These are phyloP conservation scores for Aspergillus hortae DNA, from an alignment of 2,329 filamentous ascomycete genomes.

Conservation along the genomic window DNA sequence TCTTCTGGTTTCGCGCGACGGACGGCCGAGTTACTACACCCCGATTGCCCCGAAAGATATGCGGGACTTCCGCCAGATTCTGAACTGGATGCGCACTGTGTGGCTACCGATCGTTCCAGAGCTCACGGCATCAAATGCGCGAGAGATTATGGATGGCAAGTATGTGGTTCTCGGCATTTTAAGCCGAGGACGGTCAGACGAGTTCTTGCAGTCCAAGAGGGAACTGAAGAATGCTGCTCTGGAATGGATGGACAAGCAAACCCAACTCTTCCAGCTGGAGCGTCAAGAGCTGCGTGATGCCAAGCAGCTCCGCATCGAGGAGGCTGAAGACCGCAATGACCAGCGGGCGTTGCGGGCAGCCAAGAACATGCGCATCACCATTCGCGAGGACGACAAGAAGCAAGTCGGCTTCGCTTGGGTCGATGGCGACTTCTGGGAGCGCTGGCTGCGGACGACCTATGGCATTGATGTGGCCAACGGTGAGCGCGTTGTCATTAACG, in stretches of 20 bases:
- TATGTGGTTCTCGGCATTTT: slow-evolving; percentile 91
- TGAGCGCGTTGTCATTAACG: slow-evolving; percentile 92
- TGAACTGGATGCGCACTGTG: slow-evolving; percentile 92
- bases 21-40: slow-evolving; percentile 84
- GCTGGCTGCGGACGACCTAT: slow-evolving; percentile 94
- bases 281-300: slow-evolving; percentile 88
- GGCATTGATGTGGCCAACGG: slow-evolving; percentile 82
- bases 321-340: slow-evolving; percentile 90
- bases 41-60: slow-evolving; percentile 86
- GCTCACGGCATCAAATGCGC: slow-evolving; percentile 83
- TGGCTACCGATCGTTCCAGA: slow-evolving; percentile 97
- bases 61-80: slow-evolving; percentile 76
- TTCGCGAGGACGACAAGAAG: slow-evolving; percentile 81
- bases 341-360: slow-evolving; percentile 80
- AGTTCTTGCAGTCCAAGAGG: slow-evolving; percentile 72
- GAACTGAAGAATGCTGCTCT: slow-evolving; percentile 94
- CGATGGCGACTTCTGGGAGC: slow-evolving; percentile 94
- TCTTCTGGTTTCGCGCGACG: slow-evolving; percentile 82
- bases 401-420: slow-evolving; percentile 97
- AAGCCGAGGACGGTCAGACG: slow-evolving; percentile 72
- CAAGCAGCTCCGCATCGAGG: slow-evolving; percentile 93
- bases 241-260: slow-evolving; percentile 98
- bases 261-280: slow-evolving; percentile 85
- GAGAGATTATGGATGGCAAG: slow-evolving; percentile 92
- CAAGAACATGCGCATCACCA: slow-evolving; percentile 87